phyloP scores from a whole-genome alignment of 257 asterid species.

The Thymus mandschuricus region DNA sequence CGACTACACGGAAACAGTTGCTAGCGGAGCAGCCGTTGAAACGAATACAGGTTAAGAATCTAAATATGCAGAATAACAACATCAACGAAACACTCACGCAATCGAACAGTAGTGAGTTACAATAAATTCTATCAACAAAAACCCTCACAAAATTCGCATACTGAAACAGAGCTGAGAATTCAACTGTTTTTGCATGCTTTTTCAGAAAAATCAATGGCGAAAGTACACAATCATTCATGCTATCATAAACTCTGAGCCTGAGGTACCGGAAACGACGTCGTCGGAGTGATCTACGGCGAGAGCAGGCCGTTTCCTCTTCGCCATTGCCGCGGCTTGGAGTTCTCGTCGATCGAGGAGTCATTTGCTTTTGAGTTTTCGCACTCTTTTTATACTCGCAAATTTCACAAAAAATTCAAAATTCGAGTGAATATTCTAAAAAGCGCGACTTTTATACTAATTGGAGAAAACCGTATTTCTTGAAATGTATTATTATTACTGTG shows the following conservation, averaged over 20 bases:
- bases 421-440: too few species aligned
- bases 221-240: not conserved
- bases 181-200: not conserved
- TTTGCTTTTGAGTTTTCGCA: too few species aligned
- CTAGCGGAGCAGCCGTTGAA: not conserved
- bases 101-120: not conserved
- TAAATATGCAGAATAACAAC: not conserved
- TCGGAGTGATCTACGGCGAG: not conserved
- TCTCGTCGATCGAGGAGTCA: not conserved
- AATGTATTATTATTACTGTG: too few species aligned
- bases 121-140: constrained; percentile 2
- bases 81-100: not conserved
- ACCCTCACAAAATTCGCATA: not conserved
- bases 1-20: not conserved
- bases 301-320: constrained; percentile 27
- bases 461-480: too few species aligned
- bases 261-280: not conserved
- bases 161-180: not conserved
- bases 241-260: constrained; percentile 29
- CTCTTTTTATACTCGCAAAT: too few species aligned
- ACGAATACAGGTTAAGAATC: not conserved
- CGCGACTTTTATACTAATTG: too few species aligned
- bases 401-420: too few species aligned
- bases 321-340: constrained; percentile 9
- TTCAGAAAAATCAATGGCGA: not conserved